Conservation (phyloP, 495 filamentous ascomycete genomes). For the Schizothecium vesticola region DNA sequence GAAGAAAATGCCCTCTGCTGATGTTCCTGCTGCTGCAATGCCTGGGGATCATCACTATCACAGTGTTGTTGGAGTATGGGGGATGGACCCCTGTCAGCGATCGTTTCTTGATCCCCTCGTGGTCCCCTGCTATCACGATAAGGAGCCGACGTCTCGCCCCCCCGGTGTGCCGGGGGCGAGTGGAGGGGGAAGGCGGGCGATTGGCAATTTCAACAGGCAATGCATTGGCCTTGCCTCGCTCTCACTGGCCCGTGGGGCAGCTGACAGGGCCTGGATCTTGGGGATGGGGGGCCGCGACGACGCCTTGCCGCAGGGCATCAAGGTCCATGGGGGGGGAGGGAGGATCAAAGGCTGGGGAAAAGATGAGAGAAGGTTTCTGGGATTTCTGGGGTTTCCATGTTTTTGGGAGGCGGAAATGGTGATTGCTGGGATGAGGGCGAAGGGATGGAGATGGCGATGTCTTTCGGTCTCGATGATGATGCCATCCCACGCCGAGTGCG, state of each 20-base stretch:
- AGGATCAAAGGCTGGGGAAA: background rate
- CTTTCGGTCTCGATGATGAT: background rate
- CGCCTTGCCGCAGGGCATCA: background rate
- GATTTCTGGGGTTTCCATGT: too few species aligned
- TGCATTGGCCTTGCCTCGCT: background rate
- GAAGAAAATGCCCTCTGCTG: background rate
- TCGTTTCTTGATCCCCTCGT: conserved; percentile 1
- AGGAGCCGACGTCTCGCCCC: background rate
- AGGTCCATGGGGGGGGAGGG: background rate
- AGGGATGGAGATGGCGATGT: background rate
- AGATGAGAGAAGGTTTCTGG: too few species aligned
- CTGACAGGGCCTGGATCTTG: background rate
- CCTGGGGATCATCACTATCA: conserved; percentile 1
- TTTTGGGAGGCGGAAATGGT: background rate
- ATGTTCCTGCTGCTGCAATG: background rate
- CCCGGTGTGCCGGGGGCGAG: background rate
- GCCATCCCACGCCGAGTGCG: background rate
- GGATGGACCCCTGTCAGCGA: background rate
- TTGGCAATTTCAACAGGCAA: background rate
- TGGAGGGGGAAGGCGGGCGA: too few species aligned
- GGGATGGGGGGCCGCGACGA: background rate
- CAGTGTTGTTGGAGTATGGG: background rate
- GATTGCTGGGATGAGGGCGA: background rate
- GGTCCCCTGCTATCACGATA: conserved; percentile 9
- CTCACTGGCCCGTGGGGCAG: background rate